Evolutionary conservation across 2,329 filamentous ascomycete genomes (phyloP), one percentile per base, ranked within the genome.

Genomic region (Scedosporium dehoogii): DNA sequence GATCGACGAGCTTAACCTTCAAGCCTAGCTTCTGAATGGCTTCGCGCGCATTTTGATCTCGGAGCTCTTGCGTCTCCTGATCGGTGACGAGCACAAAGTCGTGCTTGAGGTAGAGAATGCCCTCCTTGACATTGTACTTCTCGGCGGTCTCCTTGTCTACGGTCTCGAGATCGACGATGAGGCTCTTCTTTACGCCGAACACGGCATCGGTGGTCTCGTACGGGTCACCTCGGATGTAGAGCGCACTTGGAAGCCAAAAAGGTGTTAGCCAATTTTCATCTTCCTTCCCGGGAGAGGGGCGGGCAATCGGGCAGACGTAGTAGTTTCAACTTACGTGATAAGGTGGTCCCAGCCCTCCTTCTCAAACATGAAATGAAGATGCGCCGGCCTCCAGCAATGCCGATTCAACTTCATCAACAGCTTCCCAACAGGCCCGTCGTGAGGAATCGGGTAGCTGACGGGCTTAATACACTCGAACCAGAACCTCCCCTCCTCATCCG

Each of bases 321-420:
- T 6, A 14, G 48, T n/a, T 29, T 12, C n/a, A 9, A 85, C 86
- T 66, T 78, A 92, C 89, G 91, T 96, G 70, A 94, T 88, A 68
- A 96, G 74, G 71, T 88, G 84, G 76, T 96, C 91, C 76, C 84
- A 92, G 0, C 89, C 89, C 41, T 80, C 73, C 78, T 91, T 92
- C 71, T 87, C 85, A 75, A 96, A 92, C 89, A 96, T 94, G 69
- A 94, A 94, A 73, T 94, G 90, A 79, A 93, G 83, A 73, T 94
- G 90, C 21, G 86, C 84, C 1, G 90, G 91, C 60, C 91, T 77
- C 77, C 85, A 92, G 62, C 85, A 85, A 75, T 94, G 91, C n/a
- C 91, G 78, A n/a, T 82, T 80, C 68, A 94, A 71, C 69, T 76
- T 73, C 70, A 78, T 75, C 68, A 94, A 74, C 67, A 94, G 71